Evolutionary conservation across 768 basidiomycete species (phyloP).

Genomic region (Boletus edulis): DNA sequence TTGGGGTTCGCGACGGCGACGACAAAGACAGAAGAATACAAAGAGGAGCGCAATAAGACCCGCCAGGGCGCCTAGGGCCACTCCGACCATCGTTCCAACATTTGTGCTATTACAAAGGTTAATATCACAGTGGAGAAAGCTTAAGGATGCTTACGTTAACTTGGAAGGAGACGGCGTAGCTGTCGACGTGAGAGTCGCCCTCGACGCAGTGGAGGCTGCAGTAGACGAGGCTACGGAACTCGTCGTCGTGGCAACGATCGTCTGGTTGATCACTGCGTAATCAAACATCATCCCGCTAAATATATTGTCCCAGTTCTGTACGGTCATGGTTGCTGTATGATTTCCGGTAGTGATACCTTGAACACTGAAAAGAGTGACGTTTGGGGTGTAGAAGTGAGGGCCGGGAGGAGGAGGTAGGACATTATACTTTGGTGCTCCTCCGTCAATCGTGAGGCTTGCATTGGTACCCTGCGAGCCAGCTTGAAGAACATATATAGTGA

Average conservation of each 20-base stretch:
- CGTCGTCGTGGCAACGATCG: not conserved
- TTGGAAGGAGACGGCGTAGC: not conserved
- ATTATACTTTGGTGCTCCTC: constrained; percentile 1
- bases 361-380: constrained; percentile 15
- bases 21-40: constrained; percentile 1
- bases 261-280: constrained; percentile 17
- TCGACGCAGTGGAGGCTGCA: not conserved
- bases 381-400: constrained; percentile 7
- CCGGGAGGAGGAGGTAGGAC: constrained; percentile 11
- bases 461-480: constrained; percentile 15
- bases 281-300: constrained; percentile 22
- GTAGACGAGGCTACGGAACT: not conserved
- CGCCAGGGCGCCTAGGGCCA: constrained; percentile 10
- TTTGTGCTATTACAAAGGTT: not conserved
- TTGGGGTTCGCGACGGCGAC: not conserved
- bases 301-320: constrained; percentile 10
- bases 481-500: constrained; percentile 18
- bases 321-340: constrained; percentile 12
- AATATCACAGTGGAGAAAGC: not conserved
- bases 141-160: not conserved
- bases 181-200: not conserved
- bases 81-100: constrained; percentile 10
- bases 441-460: constrained; percentile 16
- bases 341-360: constrained; percentile 14
- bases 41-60: constrained; percentile 3